Percentiles rank a stretch among this genome's conserved stretches.
These are phyloP conservation scores for Parmales sp. DNA, from an alignment of 108 stramenopile genomes.

Conservation along the genomic window DNA sequence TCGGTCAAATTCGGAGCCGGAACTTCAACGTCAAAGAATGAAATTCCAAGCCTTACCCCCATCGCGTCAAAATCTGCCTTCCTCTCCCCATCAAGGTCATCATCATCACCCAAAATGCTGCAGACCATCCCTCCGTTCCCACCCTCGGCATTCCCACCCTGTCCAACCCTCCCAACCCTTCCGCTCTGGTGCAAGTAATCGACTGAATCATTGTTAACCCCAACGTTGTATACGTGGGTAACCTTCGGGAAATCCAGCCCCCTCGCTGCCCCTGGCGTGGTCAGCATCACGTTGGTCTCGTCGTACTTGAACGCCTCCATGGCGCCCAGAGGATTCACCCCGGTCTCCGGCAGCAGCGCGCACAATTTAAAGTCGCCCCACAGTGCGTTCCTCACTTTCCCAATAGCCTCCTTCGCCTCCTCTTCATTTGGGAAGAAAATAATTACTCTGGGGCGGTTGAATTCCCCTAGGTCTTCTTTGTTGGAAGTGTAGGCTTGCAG, in stretches of 20 bases:
- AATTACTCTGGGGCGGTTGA: constrained; percentile 60
- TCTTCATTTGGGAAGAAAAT: constrained; percentile 69
- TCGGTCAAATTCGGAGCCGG: constrained; percentile 26
- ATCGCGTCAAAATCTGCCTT: constrained; percentile 52
- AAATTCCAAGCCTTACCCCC: constrained; percentile 53
- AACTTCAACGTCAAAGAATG: constrained; percentile 51
- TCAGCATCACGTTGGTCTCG: constrained; percentile 54
- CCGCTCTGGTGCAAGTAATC: constrained; percentile 75
- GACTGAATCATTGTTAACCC: constrained; percentile 62
- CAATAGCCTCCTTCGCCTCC: constrained; percentile 46
- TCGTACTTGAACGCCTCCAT: constrained; percentile 65
- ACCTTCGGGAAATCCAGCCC: constrained; percentile 68
- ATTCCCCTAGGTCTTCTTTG: constrained; percentile 13
- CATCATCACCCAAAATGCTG: no score
- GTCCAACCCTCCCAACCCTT: constrained; percentile 75
- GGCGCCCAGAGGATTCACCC: constrained; percentile 46
- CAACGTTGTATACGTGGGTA: constrained; percentile 71
- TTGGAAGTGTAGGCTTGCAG: no score
- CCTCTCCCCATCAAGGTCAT: constrained; percentile 47
- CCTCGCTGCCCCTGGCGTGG: constrained; percentile 67
- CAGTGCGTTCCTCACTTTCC: constrained; percentile 54
- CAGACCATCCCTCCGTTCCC: constrained; percentile 59
- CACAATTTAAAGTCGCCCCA: constrained; percentile 68
- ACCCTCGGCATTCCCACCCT: constrained; percentile 47
- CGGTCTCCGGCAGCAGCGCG: constrained; percentile 62